Evolutionary conservation across 2,329 filamentous ascomycete genomes (phyloP).

Genomic region (Beauveria australis): DNA sequence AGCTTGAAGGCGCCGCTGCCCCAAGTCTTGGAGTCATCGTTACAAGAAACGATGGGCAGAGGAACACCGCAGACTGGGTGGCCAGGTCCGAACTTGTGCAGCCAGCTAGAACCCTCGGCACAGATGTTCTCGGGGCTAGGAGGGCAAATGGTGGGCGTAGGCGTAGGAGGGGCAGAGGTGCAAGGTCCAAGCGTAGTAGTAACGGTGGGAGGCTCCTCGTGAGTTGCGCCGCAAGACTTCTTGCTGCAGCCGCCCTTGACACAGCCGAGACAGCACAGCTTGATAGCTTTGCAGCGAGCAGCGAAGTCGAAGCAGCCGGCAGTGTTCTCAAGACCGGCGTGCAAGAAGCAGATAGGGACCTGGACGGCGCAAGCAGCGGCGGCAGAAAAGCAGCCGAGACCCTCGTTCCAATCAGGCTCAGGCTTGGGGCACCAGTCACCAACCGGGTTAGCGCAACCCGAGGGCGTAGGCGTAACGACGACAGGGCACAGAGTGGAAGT

Average conservation of each 20-base stretch:
- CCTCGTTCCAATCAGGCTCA: constrained; percentile 1
- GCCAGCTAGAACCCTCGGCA: constrained; percentile 4
- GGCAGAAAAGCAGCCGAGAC: background rate
- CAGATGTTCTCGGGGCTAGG: constrained; percentile 10
- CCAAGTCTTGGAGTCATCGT: background rate
- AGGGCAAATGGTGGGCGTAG: constrained; percentile 5
- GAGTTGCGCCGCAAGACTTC: background rate
- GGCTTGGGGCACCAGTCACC: constrained; percentile 7
- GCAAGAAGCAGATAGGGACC: constrained; percentile 1
- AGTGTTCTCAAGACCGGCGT: background rate
- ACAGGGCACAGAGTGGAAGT: constrained; percentile 7
- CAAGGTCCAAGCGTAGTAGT: background rate
- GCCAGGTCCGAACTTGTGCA: constrained; percentile 5
- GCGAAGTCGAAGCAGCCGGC: constrained; percentile 5
- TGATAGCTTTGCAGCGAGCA: constrained; percentile 1
- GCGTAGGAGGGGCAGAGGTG: background rate
- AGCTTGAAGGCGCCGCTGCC: constrained; percentile 1
- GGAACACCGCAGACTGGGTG: constrained; percentile 7
- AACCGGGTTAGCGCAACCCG: background rate
- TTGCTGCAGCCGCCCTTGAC: constrained; percentile 4
- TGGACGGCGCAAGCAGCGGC: background rate
- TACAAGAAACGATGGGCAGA: constrained; percentile 8
- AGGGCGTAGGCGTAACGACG: background rate
- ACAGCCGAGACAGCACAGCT: constrained; percentile 4
- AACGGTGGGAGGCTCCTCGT: background rate